Evolutionary conservation across 768 basidiomycete species (phyloP).

Genomic region (Leccinellum rugosiceps): DNA sequence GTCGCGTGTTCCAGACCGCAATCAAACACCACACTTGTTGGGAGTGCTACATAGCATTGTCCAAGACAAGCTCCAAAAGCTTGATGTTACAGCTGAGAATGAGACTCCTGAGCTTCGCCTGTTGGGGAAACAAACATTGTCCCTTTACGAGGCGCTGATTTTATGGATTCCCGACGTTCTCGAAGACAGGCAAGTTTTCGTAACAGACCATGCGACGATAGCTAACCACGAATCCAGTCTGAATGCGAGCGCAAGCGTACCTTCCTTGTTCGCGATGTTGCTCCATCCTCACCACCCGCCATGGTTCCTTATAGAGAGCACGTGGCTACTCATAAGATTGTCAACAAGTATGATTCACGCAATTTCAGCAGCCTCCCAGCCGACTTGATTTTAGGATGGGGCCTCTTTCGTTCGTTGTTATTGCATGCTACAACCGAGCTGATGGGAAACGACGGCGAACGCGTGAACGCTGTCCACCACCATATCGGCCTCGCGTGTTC

Average conservation of each 20-base stretch:
- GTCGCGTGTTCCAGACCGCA: conserved; percentile 27
- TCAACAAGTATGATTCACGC: conserved; percentile 38
- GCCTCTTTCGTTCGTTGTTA: conserved; percentile 43
- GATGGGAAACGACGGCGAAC: conserved; percentile 16
- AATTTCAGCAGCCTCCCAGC: conserved; percentile 2
- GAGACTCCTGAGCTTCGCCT: conserved; percentile 21
- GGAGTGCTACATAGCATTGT: conserved; percentile 41
- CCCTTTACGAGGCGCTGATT: conserved; percentile 53
- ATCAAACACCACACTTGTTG: conserved; percentile 35
- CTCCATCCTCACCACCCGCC: conserved; percentile 49
- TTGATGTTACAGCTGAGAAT: conserved; percentile 28
- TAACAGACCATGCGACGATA: neutral
- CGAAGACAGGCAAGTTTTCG: conserved; percentile 31
- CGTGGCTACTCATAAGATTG: conserved; percentile 51
- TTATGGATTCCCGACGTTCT: conserved; percentile 45
- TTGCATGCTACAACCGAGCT: conserved; percentile 30
- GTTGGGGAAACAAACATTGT: conserved; percentile 42
- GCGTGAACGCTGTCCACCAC: conserved; percentile 30
- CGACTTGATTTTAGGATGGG: conserved; percentile 37
- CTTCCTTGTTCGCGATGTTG: conserved; percentile 44
- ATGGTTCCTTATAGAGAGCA: conserved; percentile 46
- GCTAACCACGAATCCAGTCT: conserved; percentile 31
- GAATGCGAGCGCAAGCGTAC: conserved; percentile 35
- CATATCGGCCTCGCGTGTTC: conserved; percentile 50
- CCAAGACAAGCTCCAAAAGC: conserved; percentile 35